A percentile compares a stretch with the other conserved stretches of the same genome.
Evolutionary conservation across 176 grass and related monocot species (phyloP).

Genomic region (Ampelocalamus luodianensis): DNA sequence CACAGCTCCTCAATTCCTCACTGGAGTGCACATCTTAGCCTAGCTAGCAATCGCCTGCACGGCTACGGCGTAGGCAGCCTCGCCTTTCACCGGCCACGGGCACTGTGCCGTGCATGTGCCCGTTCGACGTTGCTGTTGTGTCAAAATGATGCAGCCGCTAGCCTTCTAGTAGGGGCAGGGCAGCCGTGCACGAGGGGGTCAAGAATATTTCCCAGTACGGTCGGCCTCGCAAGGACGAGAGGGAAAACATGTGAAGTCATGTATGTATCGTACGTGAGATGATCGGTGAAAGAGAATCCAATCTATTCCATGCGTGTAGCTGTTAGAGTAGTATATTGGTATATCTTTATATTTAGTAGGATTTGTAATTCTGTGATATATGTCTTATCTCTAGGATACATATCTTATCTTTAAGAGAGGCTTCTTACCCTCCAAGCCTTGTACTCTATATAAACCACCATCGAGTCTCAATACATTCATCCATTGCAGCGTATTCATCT

Average conservation of each 20-base stretch:
- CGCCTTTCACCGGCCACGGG: background rate
- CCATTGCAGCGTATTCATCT: no score
- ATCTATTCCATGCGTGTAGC: background rate
- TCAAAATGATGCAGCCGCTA: background rate
- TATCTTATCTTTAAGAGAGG: no score
- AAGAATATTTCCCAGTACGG: slow-evolving; percentile 20
- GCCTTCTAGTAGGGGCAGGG: background rate
- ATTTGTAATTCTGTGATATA: no score
- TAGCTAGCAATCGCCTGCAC: slow-evolving; percentile 11
- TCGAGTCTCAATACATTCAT: no score
- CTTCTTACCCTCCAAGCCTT: no score
- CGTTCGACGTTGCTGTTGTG: slow-evolving; percentile 4
- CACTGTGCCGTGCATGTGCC: slow-evolving; percentile 37
- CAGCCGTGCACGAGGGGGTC: background rate
- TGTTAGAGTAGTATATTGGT: no score
- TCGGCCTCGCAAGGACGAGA: background rate
- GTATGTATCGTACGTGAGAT: background rate
- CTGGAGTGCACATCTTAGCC: slow-evolving; percentile 17
- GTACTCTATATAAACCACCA: no score
- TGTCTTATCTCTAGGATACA: no score
- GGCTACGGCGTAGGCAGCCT: slow-evolving; percentile 31
- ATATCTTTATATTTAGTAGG: no score
- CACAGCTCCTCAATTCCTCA: background rate
- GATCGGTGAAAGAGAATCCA: background rate
- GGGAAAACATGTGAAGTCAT: background rate